Evolutionary conservation across 148 eudicot genomes (phyloP), one percentile per base, ranked within the genome.

Genomic region (Persicaria maculosa): DNA sequence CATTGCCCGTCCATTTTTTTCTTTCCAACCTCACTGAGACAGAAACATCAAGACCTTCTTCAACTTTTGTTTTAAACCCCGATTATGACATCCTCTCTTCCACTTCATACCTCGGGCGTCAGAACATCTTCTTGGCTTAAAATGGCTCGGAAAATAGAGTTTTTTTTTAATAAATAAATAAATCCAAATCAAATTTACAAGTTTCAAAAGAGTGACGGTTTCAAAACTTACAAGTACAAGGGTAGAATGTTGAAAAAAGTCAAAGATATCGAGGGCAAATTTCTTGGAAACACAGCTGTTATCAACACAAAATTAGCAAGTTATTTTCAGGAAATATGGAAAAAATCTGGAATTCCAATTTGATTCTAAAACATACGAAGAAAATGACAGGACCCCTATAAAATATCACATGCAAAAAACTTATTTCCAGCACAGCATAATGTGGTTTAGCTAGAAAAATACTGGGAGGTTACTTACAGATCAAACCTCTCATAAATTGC

Each of bases 401-500:
- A 52, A 50, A 8, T n/a, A 7, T 48, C 14, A 9, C 52, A 47
- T 20, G 53, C 9, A 47, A 45, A 31, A 31, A 31, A 31, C 40
- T 31, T 31, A 31, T 31, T 31, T 31, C 40, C 40, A 31, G 40
- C 40, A 31, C 40, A 31, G 40, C 40, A 31, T 31, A 31, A 31
- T 31, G 40, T 31, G 40, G 40, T 31, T 31, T 31, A 31, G 40
- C 40, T 31, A 31, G 1, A 31, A 31, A 31, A 47, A 61, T 72
- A 72, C 4, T 22, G 72, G 75, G 57, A 48, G 25, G 55, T 58
- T 73, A 89, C 98, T 93, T 91, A 93, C 98, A 91, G 80, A 78
- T 94, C 97, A 79, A 93, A 74, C 83, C 89, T 82, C 82, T 93
- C 97, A 77, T 61, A 86, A 71, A 93, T 87, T 25, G 88, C 88